A percentile compares a stretch with the other conserved stretches of the same genome.
These are phyloP conservation scores for Pogostemon cablin DNA, from an alignment of 257 asterid genomes.

Conservation along the genomic window DNA sequence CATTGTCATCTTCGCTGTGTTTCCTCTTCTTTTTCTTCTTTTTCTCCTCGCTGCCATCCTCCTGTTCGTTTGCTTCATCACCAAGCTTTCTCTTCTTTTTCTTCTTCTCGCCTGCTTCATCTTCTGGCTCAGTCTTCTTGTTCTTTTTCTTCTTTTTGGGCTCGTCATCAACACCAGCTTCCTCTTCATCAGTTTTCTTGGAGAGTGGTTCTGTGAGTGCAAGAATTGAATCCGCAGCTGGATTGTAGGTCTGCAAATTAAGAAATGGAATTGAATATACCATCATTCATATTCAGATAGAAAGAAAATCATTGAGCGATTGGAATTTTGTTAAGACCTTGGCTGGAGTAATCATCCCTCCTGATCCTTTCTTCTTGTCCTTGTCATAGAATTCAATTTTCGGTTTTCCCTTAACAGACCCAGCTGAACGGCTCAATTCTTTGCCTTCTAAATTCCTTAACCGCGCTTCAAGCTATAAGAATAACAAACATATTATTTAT, in stretches of 20 bases:
- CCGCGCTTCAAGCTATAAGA: conserved; percentile 72
- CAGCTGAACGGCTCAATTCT: conserved; percentile 68
- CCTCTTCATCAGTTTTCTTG: conserved; percentile 36
- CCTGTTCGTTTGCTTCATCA: conserved; percentile 35
- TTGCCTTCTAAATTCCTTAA: conserved; percentile 73
- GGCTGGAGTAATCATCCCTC: conserved; percentile 74
- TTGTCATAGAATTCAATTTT: conserved; percentile 80
- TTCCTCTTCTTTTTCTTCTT: conserved; percentile 82
- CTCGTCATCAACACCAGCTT: conserved; percentile 39
- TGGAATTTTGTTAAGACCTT: conserved; percentile 44
- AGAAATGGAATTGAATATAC: not conserved
- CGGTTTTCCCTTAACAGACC: conserved; percentile 84
- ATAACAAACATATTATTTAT: not conserved
- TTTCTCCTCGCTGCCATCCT: conserved; percentile 40
- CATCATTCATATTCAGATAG: not conserved
- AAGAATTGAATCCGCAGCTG: conserved; percentile 68
- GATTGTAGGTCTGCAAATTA: conserved; percentile 64
- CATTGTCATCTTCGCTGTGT: conserved; percentile 51
- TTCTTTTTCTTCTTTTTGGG: conserved; percentile 54
- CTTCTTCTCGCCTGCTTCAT: conserved; percentile 35
- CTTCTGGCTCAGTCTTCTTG: conserved; percentile 28
- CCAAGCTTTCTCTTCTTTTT: conserved; percentile 55
- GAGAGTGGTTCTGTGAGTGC: conserved; percentile 47
- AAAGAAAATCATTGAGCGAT: not conserved
- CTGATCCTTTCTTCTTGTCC: conserved; percentile 73